These are phyloP conservation scores for Yamadazyma ubonensis DNA, from an alignment of 805 yeast genomes.

Conservation along the genomic window DNA sequence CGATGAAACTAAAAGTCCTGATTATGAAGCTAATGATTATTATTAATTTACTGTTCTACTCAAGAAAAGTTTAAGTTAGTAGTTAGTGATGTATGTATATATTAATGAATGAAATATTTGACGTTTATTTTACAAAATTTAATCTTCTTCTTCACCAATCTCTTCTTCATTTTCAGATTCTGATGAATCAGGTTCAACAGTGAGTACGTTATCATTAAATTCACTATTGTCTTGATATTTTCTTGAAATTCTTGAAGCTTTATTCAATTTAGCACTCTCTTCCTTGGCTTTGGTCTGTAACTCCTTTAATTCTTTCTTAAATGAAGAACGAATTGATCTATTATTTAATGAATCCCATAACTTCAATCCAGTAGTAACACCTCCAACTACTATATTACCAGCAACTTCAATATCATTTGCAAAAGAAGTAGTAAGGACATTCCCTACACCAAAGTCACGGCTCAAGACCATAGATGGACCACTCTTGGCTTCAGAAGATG, in stretches of 20 bases:
- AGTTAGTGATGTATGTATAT: constrained; percentile 2
- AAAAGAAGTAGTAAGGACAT: constrained; percentile 77
- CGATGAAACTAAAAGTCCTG: constrained; percentile 20
- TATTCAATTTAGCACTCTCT: constrained; percentile 54
- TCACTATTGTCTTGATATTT: constrained; percentile 51
- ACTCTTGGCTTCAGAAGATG: constrained; percentile 20
- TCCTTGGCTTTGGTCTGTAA: constrained; percentile 58
- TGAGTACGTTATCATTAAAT: constrained; percentile 54
- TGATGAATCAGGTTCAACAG: constrained; percentile 58
- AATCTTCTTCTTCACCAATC: constrained; percentile 16
- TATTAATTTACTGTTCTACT: constrained; percentile 21
- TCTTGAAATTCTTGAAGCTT: constrained; percentile 72
- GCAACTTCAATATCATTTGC: constrained; percentile 85
- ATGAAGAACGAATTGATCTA: constrained; percentile 67
- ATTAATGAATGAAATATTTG: constrained; percentile 9
- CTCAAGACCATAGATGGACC: constrained; percentile 86
- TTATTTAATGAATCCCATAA: constrained; percentile 92
- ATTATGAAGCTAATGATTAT: constrained; percentile 44
- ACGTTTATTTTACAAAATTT: constrained; percentile 5
- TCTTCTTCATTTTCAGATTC: constrained; percentile 31
- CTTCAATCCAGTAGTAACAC: constrained; percentile 78
- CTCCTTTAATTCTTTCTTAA: constrained; percentile 55
- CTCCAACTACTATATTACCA: constrained; percentile 84
- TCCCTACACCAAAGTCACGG: constrained; percentile 92
- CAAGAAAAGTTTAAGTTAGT: background rate